Base-by-base conservation (phyloP, 306 rosid species). In the Dryas alaskensis region DNA sequence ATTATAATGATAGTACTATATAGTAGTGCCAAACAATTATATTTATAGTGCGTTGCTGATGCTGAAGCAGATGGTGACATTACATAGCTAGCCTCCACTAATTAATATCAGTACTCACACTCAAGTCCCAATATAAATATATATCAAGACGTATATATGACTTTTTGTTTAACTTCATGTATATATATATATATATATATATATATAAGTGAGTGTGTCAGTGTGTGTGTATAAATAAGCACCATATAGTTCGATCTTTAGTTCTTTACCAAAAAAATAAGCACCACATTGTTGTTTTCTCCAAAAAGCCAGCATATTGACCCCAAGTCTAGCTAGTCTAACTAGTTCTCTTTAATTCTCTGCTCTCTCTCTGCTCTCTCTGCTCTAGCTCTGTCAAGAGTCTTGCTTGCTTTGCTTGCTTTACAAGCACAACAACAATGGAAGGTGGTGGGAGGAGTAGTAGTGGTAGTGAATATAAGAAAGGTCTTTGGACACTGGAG, bases 401-500 rank as follows among this genome's bases (percentile, higher is more conserved):
- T 57, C 45, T 37, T 40, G 11, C 70, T 31, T 22, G 22, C 22
- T 22, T 22, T 22, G 22, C 37, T 31, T 31, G 37, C 37, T 31
- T 31, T 31, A 31, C 37, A 50, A 31, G 3, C 2, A 40, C 64
- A 50, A 47, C 59, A 67, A 51, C 60, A 61, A 83, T 83, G 87
- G 81, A 61, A 73, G 69, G 77, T 65, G 66, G 79, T 27, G 57
- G 63, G 64, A 86, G 60, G 14, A 39, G 83, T 17, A 84, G 58
- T 60, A 86, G 60, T 10, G 27, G 83, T 17, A 84, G 58, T 60
- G 87, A 55, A 31, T 49, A 82, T n/a, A 87, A 70, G 80, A 87
- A 70, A 71, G 86, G 89, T 65, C 70, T 87, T 12, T 84, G 91
- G 91, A 87, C 72, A 22, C 48, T 68, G 8, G 86, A 84, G 82